Base-by-base conservation (phyloP, 202 grass and related monocot genomes). In the Eragrostis tef region DNA sequence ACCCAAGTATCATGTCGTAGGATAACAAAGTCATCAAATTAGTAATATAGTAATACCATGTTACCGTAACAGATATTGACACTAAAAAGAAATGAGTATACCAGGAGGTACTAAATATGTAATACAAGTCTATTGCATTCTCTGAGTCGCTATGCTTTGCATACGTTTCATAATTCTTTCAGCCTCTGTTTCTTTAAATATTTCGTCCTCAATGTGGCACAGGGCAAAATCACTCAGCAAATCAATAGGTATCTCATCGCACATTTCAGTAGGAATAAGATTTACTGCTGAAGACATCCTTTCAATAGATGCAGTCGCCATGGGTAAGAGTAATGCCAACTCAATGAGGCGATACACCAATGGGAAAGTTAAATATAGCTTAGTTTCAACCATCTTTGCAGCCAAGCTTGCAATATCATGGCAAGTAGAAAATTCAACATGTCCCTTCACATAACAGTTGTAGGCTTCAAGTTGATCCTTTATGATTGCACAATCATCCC, bases 381-480 rank as follows among this genome's bases (percentile, higher is more conserved):
- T 39, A 16, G 29, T 65, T 39, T 65, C 29, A 39, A 65, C 62
- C 62, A 65, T 65, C 16, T 36, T 65, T 39, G 62, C 29, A 39
- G 62, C 62, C 62, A 65, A 65, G 31, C 62, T 65, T 65, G 62
- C 62, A 39, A 65, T 41, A 65, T 65, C 62, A 39, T 65, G 27
- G 17, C 62, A 65, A 7, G 62, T 39, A 39, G 62, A 9, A 65
- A 65, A 65, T 39, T 36, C 62, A n/a, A 39, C 29, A 39, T 65
- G 29, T 17, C 16, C 1, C 34, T 29, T 39, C 29, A 65, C 62
- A 65, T 65, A 10, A 16, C 6, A 9, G 39, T 39, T 39, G 6
- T 65, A 65, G 31, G 29, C 29, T 39, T 65, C 27, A 65, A 65
- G 62, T 39, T 65, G 62, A 39, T 65, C 62, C 17, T 19, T 65